A percentile compares a stretch with the other conserved stretches of the same genome.
These are phyloP conservation scores for Lachnellula willkommii DNA, from an alignment of 2,329 filamentous ascomycete species.

Conservation along the genomic window DNA sequence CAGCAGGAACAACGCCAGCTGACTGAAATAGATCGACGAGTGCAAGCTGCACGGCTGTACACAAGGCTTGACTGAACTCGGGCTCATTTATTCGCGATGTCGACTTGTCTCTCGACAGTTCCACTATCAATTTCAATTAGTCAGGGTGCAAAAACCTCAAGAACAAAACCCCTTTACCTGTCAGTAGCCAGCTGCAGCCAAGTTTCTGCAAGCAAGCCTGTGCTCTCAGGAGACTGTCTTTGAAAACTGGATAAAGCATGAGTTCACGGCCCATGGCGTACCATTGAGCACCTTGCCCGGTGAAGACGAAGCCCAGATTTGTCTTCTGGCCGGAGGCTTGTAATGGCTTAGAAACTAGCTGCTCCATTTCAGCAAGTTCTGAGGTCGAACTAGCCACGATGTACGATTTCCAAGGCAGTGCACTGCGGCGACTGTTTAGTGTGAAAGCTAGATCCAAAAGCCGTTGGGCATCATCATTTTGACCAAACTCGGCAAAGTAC, in stretches of 20 bases:
- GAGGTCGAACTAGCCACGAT: not conserved
- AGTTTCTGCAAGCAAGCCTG: not conserved
- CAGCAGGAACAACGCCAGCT: constrained; percentile 35
- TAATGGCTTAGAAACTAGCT: constrained; percentile 23
- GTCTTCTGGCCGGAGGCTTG: not conserved
- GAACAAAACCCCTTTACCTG: not conserved
- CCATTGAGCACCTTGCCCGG: constrained; percentile 22
- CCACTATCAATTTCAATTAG: not conserved
- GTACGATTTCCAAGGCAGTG: constrained; percentile 6
- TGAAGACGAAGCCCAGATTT: not conserved
- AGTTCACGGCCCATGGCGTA: constrained; percentile 17
- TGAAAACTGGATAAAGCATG: constrained; percentile 1
- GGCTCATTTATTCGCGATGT: not conserved
- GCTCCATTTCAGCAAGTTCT: not conserved
- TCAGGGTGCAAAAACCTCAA: not conserved
- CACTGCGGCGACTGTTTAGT: constrained; percentile 3
- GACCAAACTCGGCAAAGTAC: not conserved
- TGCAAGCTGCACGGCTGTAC: constrained; percentile 42
- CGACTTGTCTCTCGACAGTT: not conserved
- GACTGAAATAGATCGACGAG: constrained; percentile 39
- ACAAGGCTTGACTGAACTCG: constrained; percentile 34
- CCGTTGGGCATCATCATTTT: too few species aligned
- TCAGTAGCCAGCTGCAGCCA: not conserved
- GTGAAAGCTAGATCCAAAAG: constrained; percentile 6
- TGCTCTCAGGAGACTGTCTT: too few species aligned